phyloP scores from a whole-genome alignment of 164 flowering plant genomes.

The Malania oleifera region DNA sequence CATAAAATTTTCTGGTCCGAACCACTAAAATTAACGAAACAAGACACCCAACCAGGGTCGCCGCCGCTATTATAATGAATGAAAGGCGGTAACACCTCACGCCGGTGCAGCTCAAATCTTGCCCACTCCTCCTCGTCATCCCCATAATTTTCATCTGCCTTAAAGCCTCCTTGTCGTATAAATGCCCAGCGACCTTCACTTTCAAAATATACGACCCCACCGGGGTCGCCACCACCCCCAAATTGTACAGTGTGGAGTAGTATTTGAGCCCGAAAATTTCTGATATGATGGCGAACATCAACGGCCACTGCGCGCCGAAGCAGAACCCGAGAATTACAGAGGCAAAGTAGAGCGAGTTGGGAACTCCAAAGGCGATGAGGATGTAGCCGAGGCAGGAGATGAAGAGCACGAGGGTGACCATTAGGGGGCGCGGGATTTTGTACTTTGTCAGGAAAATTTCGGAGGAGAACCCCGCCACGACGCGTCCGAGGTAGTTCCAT shows the following conservation, averaged over 20 bases:
- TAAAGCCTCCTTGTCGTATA: constrained; percentile 6
- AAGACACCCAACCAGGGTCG: not conserved
- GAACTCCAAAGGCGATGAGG: constrained; percentile 8
- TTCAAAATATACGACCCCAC: constrained; percentile 7
- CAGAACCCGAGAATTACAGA: constrained; percentile 1
- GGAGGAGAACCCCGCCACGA: too few species aligned
- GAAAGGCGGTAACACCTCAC: not conserved
- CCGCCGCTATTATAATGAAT: not conserved
- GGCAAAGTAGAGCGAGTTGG: not conserved
- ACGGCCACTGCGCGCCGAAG: too few species aligned
- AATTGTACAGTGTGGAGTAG: constrained; percentile 11
- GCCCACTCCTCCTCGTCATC: too few species aligned
- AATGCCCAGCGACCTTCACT: constrained; percentile 7
- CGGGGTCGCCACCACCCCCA: constrained; percentile 6
- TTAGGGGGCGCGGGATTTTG: too few species aligned
- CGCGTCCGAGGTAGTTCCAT: too few species aligned
- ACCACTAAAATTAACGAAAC: not conserved
- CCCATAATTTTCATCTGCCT: too few species aligned
- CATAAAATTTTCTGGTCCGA: not conserved
- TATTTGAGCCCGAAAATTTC: constrained; percentile 13
- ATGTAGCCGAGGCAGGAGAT: too few species aligned
- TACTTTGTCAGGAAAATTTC: too few species aligned
- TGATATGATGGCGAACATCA: constrained; percentile 5
- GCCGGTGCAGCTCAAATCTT: not conserved
- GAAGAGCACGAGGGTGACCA: too few species aligned